phyloP scores from a whole-genome alignment of 768 basidiomycete genomes.

The Lentinula lateritia region DNA sequence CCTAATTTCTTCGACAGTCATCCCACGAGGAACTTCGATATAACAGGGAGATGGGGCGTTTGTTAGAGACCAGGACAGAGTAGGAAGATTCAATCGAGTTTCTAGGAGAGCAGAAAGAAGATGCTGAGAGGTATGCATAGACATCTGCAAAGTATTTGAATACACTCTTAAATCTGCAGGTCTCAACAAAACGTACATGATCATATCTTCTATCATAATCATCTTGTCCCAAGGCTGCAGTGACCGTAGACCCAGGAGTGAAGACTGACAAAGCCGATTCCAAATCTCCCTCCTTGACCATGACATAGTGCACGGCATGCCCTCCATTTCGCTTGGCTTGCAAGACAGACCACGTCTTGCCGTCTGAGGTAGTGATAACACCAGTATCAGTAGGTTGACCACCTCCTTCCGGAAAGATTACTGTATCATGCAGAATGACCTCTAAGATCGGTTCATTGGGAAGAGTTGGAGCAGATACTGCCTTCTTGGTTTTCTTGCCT shows the following conservation, averaged over 20 bases:
- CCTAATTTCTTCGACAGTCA: slow-evolving; percentile 57
- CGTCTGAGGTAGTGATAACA: slow-evolving; percentile 38
- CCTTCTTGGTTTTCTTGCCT: slow-evolving; percentile 52
- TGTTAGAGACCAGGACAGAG: slow-evolving; percentile 80
- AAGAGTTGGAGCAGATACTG: slow-evolving; percentile 41
- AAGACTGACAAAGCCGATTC: slow-evolving; percentile 44
- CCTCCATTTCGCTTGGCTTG: slow-evolving; percentile 68
- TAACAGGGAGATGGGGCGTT: slow-evolving; percentile 65
- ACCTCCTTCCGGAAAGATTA: slow-evolving; percentile 71
- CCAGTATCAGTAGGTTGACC: slow-evolving; percentile 80
- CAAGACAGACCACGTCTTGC: slow-evolving; percentile 50
- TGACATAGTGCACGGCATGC: slow-evolving; percentile 71
- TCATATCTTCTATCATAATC: slow-evolving; percentile 68
- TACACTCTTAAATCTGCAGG: not conserved
- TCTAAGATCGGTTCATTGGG: slow-evolving; percentile 49
- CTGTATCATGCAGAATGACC: slow-evolving; percentile 68
- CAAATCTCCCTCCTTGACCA: slow-evolving; percentile 30
- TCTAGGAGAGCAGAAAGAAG: slow-evolving; percentile 79
- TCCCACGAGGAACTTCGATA: slow-evolving; percentile 67
- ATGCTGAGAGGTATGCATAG: slow-evolving; percentile 83
- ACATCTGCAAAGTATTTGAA: slow-evolving; percentile 44
- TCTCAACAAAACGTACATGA: slow-evolving; percentile 43
- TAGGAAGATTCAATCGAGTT: slow-evolving; percentile 53
- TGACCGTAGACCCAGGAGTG: slow-evolving; percentile 44
- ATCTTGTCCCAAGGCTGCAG: slow-evolving; percentile 47